Percentiles rank a stretch among this genome's conserved stretches.
Conservation (phyloP, 345 rosid genomes). For the Brassica carinata region DNA sequence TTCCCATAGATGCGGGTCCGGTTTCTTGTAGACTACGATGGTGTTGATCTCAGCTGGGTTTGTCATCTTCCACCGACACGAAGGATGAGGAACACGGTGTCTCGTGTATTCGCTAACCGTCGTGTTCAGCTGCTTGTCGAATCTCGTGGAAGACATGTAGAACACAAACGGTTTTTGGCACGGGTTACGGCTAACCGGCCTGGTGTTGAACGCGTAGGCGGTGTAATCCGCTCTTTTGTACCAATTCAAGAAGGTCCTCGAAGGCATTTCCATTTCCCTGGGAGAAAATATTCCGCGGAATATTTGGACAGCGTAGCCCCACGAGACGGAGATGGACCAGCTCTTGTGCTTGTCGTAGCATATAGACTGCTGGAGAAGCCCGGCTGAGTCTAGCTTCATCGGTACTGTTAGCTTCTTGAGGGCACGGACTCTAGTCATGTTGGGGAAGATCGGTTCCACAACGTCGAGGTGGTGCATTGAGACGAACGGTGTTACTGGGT, state of each 20-base stretch:
- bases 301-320: conserved; percentile 90
- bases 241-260: conserved; percentile 95
- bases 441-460: conserved; percentile 90
- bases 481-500: conserved; percentile 82
- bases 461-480: conserved; percentile 94
- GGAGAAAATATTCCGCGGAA: conserved; percentile 86
- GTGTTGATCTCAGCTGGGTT: conserved; percentile 54
- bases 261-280: conserved; percentile 92
- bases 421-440: conserved; percentile 72
- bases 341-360: conserved; percentile 73
- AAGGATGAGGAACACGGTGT: conserved; percentile 64
- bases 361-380: conserved; percentile 88
- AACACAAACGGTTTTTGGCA: conserved; percentile 96
- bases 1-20: conserved; percentile 77
- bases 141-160: conserved; percentile 61
- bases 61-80: conserved; percentile 87
- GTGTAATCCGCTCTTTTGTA: conserved; percentile 90
- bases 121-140: conserved; percentile 48
- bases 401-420: conserved; percentile 64
- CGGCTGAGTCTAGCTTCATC: conserved; percentile 79
- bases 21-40: conserved; percentile 65
- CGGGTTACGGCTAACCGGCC: conserved; percentile 85
- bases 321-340: conserved; percentile 85
- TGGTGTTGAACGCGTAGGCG: conserved; percentile 89
- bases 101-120: conserved; percentile 65